Base-by-base conservation (phyloP, 371 early-diverging fungal species). In the Mortierella sp. region DNA sequence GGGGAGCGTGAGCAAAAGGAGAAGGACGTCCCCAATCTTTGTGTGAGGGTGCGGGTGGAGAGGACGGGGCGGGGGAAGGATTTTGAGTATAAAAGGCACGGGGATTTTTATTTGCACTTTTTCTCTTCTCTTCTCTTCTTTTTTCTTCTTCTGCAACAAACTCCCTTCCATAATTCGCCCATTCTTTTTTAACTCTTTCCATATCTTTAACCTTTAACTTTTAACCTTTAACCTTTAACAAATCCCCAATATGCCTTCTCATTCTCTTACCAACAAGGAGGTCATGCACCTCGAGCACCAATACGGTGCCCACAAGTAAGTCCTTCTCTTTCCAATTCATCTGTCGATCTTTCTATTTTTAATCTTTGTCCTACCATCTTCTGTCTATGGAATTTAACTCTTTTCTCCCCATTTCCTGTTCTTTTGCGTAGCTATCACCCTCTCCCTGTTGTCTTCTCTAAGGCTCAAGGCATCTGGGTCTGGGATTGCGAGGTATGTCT, bases 361-460 rank as follows among this genome's bases (percentile, higher is more conserved):
- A 5, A 24, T 0, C 3, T 58, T 19, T 59, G 59, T 38, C 38
- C 32, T 33, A 59, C 38, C 9, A 33, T 59, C 16, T 33, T 4
- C 15, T n/a, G 9, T 38, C 13, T 6, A 10, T 15, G 15, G 7
- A 15, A 58, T 22, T 28, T 58, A 32, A 24, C 16, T 6, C 5
- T 58, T 43, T 48, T 47, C 19, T 33, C n/a, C 50, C 38, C 53
- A 43, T 32, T 43, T 50, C 50, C 43, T 11, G 19, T 38, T 13
- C 32, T 40, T 28, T 28, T 28, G 28, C 28, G 28, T 77, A 96
- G 94, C 91, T 99, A 99, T 86, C 99, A 99, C 85, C 99, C 99
- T 19, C 86, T 99, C 45, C 98, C 98, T 21, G 94, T 96, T 4
- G 99, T 99, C 58, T 95, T 98, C 78, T 77, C 94, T 74, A 91